Base-by-base conservation (phyloP, 192 early-diverging fungal genomes). In the Backusella australiensis region DNA sequence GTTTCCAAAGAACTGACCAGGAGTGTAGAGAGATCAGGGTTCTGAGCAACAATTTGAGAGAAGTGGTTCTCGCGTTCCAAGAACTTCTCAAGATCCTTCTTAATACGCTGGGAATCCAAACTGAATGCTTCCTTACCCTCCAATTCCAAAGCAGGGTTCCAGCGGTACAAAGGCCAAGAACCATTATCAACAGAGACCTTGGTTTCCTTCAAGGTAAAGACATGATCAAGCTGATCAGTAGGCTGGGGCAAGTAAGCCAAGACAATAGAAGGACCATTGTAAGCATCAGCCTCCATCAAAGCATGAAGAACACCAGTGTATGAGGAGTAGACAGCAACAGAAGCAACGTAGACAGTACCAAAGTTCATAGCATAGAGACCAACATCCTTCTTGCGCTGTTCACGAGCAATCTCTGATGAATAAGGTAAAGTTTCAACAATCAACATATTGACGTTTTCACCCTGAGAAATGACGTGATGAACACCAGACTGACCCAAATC, bases 281-380 rank as follows among this genome's bases (percentile, higher is more conserved):
- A 98, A 8, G 91, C 90, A 78, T 96, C 95, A 29, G 97, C 97
- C 84, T 98, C 96, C 65, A 88, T 90, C 77, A 99, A 83, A 1
- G 95, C 94, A 77, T 95, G 91, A 44, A 96, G 78, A 52, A 94
- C 95, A 76, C 96, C 95, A 19, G 96, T 92, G 87, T 94, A 96
- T 36, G 92, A 95, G 3, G 94, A 86, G 80, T 94, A 94, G 38
- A 96, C 83, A 4, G 95, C 93, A 29, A 97, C 93, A 2, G 96
- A 96, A 17, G 97, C 97, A 29, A 98, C 96, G 78, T 94, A 99
- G 12, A 89, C 92, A 6, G 86, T 85, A 53, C 94, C 94, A 85
- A 97, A 97, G 84, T 92, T 94, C 95, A 99, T 96, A 41, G 95
- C 96, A 77, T 96, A 97, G 34, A 99, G 86, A 74, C 96, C 97